phyloP scores from a whole-genome alignment of 768 basidiomycete species.

The Rhodotorula graminis region DNA sequence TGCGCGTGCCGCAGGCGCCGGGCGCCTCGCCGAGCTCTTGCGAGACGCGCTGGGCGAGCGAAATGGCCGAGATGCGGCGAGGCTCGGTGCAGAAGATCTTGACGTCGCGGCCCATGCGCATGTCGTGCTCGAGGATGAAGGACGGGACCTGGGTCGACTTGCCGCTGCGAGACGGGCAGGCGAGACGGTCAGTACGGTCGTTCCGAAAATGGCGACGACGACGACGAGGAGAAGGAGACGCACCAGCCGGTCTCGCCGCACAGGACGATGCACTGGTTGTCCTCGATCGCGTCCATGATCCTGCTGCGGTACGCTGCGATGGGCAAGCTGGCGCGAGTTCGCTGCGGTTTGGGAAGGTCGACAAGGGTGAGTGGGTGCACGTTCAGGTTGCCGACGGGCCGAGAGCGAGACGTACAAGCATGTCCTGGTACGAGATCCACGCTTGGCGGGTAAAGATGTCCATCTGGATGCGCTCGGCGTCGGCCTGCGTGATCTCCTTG shows the following conservation, averaged over 20 bases:
- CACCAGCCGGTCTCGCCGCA: constrained; percentile 77
- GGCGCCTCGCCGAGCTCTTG: constrained; percentile 81
- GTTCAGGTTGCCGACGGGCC: too few species aligned
- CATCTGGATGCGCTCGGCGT: constrained; percentile 56
- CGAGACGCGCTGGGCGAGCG: constrained; percentile 89
- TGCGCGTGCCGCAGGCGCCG: constrained; percentile 67
- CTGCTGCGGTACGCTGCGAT: constrained; percentile 75
- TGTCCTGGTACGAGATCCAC: constrained; percentile 70
- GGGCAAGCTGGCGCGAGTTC: constrained; percentile 70
- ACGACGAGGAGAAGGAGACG: constrained; percentile 26
- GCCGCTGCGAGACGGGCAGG: constrained; percentile 55
- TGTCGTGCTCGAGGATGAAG: constrained; percentile 85
- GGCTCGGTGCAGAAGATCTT: constrained; percentile 95
- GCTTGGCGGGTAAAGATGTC: constrained; percentile 62
- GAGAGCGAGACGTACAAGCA: constrained; percentile 63
- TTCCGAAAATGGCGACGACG: background rate
- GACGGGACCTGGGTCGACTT: constrained; percentile 95
- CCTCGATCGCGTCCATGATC: constrained; percentile 65
- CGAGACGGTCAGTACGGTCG: too few species aligned
- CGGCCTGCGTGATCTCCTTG: constrained; percentile 24
- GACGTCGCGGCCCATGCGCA: constrained; percentile 72
- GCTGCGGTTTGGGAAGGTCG: constrained; percentile 48
- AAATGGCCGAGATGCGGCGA: constrained; percentile 89
- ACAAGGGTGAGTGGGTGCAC: too few species aligned
- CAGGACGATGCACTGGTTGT: constrained; percentile 77